Base-by-base conservation (phyloP, 768 basidiomycete species). In the Pholiota microspora region DNA sequence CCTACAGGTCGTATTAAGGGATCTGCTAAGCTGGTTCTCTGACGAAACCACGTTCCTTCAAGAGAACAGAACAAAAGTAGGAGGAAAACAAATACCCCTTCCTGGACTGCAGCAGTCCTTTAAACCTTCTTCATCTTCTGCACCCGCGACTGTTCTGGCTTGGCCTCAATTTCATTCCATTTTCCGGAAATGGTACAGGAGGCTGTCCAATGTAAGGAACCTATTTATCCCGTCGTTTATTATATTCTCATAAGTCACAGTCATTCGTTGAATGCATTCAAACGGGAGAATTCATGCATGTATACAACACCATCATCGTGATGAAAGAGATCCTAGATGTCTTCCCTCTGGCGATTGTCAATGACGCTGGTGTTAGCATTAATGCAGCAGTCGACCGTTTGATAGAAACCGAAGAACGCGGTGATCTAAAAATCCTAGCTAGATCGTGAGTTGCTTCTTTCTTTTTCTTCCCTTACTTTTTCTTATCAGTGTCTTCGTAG, bases 231-330 rank as follows among this genome's bases (percentile, higher is more conserved):
- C 7, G 29, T 24, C 15, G 12, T 51, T 49, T 16, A 28, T 28
- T 51, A 24, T 48, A 32, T 57, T 32, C 54, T n/a, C n/a, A n/a
- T n/a, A 8, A 25, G 31, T 35, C 29, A 16, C 63, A 94, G 94
- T 84, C 83, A 53, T 84, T 98, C 60, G 75, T 79, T 16, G 87
- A 84, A 28, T 94, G 89, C 65, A 87, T 98, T 57, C 81, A 86
- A 63, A 88, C 94, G 2, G 83, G 82, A 47, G 95, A 95, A 64
- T 98, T 95, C 68, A 96, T 98, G 90, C 94, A 94, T 63, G 91
- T 98, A 51, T 95, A 96, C 70, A 99, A 99, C 66, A 82, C 92
- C n/a, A 90, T 98, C 69, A 83, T 95, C 34, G 86, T 99, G 25
- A 77, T 97, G 59, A 92, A 94, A 64, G 92, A 97, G 68, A 83